Conservation (phyloP, 306 rosid species). For the Nissolia schottii region DNA sequence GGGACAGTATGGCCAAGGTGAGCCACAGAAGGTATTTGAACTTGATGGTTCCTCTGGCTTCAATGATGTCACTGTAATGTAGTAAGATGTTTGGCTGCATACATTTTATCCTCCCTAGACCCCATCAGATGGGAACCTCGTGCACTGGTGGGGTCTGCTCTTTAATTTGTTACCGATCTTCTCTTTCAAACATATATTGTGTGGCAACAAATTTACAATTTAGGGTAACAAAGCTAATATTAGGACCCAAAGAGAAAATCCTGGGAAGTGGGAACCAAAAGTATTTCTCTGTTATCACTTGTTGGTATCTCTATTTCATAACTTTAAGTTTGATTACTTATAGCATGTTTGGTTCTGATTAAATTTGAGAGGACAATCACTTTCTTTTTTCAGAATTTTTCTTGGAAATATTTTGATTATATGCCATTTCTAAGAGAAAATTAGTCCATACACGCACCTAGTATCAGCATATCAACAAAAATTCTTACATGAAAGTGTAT, state of each 20-base stretch:
- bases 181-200: neutral
- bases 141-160: neutral
- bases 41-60: slow-evolving; percentile 14
- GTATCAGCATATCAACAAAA: neutral
- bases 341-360: neutral
- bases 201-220: neutral
- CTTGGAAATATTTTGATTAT: neutral
- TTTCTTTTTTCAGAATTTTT: neutral
- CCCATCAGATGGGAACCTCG: too few relatives aligned
- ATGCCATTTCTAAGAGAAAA: neutral
- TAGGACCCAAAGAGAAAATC: neutral
- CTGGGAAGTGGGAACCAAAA: neutral
- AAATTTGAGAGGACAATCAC: neutral
- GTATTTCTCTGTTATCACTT: neutral
- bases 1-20: slow-evolving; percentile 95
- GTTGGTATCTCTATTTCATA: neutral
- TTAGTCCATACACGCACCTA: neutral
- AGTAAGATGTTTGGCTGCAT: slow-evolving; percentile 1
- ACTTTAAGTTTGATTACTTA: neutral
- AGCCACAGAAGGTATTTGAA: slow-evolving; percentile 68
- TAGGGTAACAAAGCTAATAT: slow-evolving; percentile 3
- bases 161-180: neutral
- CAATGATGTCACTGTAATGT: neutral
- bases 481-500: neutral
- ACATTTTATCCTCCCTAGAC: too few relatives aligned